Conservation (phyloP, 2,329 filamentous ascomycete genomes). For the Helminthosporium solani region DNA sequence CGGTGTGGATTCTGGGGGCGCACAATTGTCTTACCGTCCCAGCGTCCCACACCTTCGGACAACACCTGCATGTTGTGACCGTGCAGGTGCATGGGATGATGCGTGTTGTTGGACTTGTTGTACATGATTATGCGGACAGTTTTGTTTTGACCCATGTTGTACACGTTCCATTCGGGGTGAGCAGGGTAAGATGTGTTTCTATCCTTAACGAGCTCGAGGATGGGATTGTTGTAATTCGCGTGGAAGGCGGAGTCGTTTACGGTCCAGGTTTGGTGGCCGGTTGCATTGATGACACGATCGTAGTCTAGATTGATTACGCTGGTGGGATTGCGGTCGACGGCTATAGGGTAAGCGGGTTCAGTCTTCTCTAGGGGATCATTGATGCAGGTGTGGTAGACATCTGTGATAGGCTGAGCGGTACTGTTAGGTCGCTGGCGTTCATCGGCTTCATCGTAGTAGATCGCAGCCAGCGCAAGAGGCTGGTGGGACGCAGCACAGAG, state of each 20-base stretch:
- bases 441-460: too few species aligned
- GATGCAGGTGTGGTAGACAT: too few species aligned
- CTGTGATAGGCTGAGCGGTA: too few species aligned
- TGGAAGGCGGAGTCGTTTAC: not conserved
- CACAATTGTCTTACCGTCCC: slow-evolving; percentile 44
- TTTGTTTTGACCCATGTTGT: slow-evolving; percentile 8
- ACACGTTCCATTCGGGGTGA: not conserved
- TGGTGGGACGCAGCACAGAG: too few species aligned
- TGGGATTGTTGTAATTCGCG: not conserved
- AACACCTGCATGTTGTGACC: slow-evolving; percentile 50
- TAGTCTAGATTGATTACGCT: too few species aligned
- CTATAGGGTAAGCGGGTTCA: too few species aligned
- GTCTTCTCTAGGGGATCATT: too few species aligned
- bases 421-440: not conserved
- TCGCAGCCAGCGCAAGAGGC: too few species aligned
- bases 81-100: slow-evolving; percentile 50
- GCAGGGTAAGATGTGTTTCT: not conserved
- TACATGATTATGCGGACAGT: slow-evolving; percentile 43
- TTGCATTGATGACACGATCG: too few species aligned
- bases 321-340: too few species aligned
- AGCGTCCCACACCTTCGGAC: slow-evolving; percentile 43
- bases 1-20: slow-evolving; percentile 24
- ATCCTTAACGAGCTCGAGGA: not conserved
- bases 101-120: slow-evolving; percentile 35
- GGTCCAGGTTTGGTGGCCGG: too few species aligned